Percentiles rank a stretch among this genome's conserved stretches.
These are phyloP conservation scores for Alisma plantagoaquatica DNA, from an alignment of 106 monocot species.

Conservation along the genomic window DNA sequence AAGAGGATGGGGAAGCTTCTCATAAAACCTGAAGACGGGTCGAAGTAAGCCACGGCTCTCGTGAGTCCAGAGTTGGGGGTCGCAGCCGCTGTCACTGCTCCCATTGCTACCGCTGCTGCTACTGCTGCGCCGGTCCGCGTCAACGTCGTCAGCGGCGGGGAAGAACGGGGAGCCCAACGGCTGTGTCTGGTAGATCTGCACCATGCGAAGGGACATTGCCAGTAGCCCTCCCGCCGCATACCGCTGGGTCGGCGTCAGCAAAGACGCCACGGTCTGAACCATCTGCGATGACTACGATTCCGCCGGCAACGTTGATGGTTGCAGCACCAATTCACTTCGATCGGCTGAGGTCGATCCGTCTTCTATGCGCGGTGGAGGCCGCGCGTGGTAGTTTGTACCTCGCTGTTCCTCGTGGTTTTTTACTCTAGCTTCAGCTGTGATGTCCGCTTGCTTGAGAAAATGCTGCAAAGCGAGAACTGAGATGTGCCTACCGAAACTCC, in stretches of 20 bases:
- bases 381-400: too few relatives aligned
- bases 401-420: too few relatives aligned
- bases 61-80: conserved; percentile 57
- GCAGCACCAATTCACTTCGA: too few relatives aligned
- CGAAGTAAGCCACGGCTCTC: conserved; percentile 59
- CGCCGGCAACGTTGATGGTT: too few relatives aligned
- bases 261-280: conserved; percentile 29
- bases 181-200: conserved; percentile 75
- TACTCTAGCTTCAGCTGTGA: too few relatives aligned
- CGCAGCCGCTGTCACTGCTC: not conserved
- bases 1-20: not conserved
- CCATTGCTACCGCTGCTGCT: conserved; percentile 8
- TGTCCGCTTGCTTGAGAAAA: too few relatives aligned
- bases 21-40: conserved; percentile 54
- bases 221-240: conserved; percentile 74
- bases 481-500: too few relatives aligned
- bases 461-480: too few relatives aligned
- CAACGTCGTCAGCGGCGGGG: conserved; percentile 8
- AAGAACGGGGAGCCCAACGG: conserved; percentile 24
- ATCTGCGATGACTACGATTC: too few relatives aligned
- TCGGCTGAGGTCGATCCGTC: too few relatives aligned
- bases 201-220: conserved; percentile 66
- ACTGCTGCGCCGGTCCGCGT: not conserved
- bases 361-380: too few relatives aligned
- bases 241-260: conserved; percentile 47